These are phyloP conservation scores for Penicillium glabrum DNA, from an alignment of 2,329 filamentous ascomycete genomes.

Conservation along the genomic window DNA sequence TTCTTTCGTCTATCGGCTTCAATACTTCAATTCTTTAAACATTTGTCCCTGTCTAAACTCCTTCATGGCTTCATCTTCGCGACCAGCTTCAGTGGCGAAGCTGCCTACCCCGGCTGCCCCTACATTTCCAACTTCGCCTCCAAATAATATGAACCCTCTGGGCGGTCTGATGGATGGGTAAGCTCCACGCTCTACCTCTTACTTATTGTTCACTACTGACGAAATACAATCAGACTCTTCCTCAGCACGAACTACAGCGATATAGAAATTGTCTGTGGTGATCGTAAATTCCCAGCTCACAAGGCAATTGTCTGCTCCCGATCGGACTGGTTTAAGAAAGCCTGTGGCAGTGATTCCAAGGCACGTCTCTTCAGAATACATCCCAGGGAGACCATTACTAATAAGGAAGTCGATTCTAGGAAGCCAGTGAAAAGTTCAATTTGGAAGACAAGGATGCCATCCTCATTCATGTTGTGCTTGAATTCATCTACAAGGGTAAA, in stretches of 20 bases:
- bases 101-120: not conserved
- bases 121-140: not conserved
- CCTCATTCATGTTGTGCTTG: not conserved
- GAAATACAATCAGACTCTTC: not conserved
- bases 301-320: not conserved
- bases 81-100: not conserved
- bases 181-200: not conserved
- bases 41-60: not conserved
- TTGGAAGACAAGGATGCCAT: not conserved
- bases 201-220: not conserved
- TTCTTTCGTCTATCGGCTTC: not conserved
- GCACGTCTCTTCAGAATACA: not conserved
- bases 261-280: conserved; percentile 2
- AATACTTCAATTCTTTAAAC: too few relatives aligned
- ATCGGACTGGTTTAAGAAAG: conserved; percentile 3
- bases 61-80: not conserved
- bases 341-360: not conserved
- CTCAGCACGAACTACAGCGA: conserved; percentile 1
- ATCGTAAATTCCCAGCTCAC: not conserved
- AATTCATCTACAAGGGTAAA: not conserved
- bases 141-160: not conserved
- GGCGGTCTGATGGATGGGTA: not conserved
- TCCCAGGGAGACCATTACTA: not conserved
- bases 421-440: not conserved
- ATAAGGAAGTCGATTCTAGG: not conserved